These are phyloP conservation scores for Penicillium sp. DNA, from an alignment of 2,329 filamentous ascomycete genomes.

Conservation along the genomic window DNA sequence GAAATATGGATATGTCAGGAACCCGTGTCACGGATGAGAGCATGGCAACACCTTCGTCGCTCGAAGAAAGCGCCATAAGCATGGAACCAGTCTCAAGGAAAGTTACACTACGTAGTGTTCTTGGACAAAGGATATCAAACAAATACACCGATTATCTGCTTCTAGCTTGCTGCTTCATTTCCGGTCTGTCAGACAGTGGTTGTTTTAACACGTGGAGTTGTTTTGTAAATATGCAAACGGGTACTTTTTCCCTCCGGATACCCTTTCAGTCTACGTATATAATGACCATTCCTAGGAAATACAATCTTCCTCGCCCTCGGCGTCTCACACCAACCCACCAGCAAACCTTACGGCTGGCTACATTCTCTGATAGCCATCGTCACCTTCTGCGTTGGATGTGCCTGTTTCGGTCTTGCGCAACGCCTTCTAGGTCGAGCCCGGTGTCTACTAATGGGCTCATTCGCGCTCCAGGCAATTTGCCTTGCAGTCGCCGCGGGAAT, in stretches of 20 bases:
- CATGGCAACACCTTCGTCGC: too few species aligned
- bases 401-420: constrained; percentile 22
- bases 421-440: constrained; percentile 2
- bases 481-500: constrained; percentile 19
- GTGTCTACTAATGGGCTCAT: constrained; percentile 19
- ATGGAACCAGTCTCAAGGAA: too few species aligned
- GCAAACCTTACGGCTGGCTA: constrained; percentile 20
- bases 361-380: constrained; percentile 24
- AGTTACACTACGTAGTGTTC: neutral
- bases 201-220: constrained; percentile 26
- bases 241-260: constrained; percentile 11
- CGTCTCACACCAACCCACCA: constrained; percentile 20
- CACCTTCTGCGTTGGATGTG: constrained; percentile 21
- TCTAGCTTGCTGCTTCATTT: constrained; percentile 22
- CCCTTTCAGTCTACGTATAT: neutral
- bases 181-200: constrained; percentile 23
- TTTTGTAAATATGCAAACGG: constrained; percentile 28
- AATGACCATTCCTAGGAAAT: constrained; percentile 18
- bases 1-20: too few species aligned
- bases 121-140: neutral
- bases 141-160: neutral
- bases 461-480: constrained; percentile 20
- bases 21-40: too few species aligned
- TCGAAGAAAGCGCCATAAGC: too few species aligned
- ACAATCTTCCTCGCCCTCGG: constrained; percentile 25